Conservation (phyloP, 768 basidiomycete genomes). For the Boletus vinaceobasis region DNA sequence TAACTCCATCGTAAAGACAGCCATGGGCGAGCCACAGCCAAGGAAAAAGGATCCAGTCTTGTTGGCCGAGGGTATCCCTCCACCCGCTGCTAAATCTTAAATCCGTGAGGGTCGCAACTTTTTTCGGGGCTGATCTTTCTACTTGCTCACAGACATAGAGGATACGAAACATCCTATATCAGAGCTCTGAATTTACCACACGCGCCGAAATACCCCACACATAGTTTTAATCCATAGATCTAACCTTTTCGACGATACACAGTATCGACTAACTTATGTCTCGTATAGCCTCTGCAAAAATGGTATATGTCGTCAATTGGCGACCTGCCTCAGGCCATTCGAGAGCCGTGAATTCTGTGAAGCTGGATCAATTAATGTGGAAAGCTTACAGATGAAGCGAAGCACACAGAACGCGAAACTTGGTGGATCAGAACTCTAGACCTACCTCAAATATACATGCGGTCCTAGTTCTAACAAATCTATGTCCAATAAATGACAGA, state of each 20-base stretch:
- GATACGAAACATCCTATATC: background rate
- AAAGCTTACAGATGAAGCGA: background rate
- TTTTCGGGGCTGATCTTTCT: background rate
- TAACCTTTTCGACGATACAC: background rate
- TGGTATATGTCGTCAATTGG: too few relatives aligned
- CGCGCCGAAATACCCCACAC: constrained; percentile 4
- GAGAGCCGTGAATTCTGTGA: background rate
- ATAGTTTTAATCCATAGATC: background rate
- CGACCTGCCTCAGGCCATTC: background rate
- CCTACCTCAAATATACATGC: background rate
- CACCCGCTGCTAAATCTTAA: constrained; percentile 28
- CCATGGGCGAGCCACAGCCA: constrained; percentile 57
- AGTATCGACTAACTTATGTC: background rate
- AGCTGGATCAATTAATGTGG: background rate
- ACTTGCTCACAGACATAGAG: background rate
- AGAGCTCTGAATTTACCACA: background rate
- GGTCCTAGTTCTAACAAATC: background rate
- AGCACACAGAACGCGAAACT: background rate
- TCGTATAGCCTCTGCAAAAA: too few relatives aligned
- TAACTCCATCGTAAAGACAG: constrained; percentile 52
- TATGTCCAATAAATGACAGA: background rate
- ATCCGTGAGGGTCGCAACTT: background rate
- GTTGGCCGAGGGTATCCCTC: constrained; percentile 27
- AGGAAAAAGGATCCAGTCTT: constrained; percentile 20
- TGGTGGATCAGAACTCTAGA: background rate